These are phyloP conservation scores for Solanum pennellii DNA, from an alignment of 257 asterid genomes.

Conservation along the genomic window DNA sequence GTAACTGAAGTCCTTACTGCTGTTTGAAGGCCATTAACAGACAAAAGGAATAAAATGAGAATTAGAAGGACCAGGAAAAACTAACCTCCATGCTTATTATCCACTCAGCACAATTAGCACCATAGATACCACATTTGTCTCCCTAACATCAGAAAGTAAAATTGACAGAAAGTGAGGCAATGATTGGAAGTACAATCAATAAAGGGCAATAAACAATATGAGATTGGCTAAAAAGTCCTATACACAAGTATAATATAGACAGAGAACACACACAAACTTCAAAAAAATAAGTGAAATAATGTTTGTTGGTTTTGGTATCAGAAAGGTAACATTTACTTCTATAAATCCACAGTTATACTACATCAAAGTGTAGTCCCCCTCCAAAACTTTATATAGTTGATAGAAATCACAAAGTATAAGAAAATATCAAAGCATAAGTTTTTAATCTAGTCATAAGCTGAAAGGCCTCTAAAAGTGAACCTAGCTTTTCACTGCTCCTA, in stretches of 20 bases:
- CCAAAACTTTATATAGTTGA: no score
- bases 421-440: neutral
- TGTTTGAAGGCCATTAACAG: neutral
- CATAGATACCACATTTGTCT: constrained; percentile 91
- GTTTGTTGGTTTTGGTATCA: neutral
- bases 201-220: neutral
- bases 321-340: no score
- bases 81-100: constrained; percentile 93
- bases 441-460: neutral
- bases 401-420: neutral
- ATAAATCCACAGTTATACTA: no score
- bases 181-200: neutral
- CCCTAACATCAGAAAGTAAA: constrained; percentile 38
- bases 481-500: neutral
- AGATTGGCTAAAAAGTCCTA: neutral
- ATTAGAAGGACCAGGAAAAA: neutral
- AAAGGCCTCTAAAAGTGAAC: neutral
- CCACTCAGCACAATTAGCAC: constrained; percentile 89
- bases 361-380: no score
- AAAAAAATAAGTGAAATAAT: neutral
- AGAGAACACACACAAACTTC: neutral
- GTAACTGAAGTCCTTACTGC: neutral
- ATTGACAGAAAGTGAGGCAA: constrained; percentile 10
- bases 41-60: neutral
- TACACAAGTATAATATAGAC: neutral